Percentiles rank a stretch among this genome's conserved stretches.
phyloP scores from a whole-genome alignment of 306 rosid genomes.

The Biancaea sappan region DNA sequence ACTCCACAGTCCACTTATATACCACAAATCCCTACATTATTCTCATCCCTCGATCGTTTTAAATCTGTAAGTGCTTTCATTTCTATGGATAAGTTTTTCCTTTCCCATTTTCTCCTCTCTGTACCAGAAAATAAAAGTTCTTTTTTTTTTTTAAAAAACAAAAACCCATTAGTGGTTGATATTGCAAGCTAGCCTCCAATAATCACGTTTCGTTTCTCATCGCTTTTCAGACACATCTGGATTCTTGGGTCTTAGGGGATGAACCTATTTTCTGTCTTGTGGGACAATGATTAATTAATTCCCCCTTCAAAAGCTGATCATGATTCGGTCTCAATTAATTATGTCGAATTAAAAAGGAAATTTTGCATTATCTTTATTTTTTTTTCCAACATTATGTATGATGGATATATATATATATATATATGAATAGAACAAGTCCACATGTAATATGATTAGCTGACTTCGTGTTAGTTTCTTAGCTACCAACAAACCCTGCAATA shows the following conservation, averaged over 20 bases:
- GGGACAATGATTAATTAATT: constrained; percentile 2
- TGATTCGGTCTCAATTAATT: background rate
- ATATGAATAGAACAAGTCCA: background rate
- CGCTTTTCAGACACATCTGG: constrained; percentile 12
- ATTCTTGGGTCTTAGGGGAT: constrained; percentile 31
- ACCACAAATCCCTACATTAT: constrained; percentile 35
- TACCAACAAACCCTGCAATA: no score
- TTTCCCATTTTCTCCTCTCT: background rate
- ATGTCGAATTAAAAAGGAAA: background rate
- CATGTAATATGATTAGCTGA: no score
- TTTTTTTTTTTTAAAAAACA: no score
- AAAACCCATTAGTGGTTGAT: constrained; percentile 37
- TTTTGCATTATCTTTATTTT: no score
- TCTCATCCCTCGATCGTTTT: constrained; percentile 23
- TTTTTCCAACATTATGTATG: no score
- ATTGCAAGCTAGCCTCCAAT: constrained; percentile 26
- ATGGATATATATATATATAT: no score
- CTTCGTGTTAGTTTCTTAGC: no score
- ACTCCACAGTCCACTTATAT: no score
- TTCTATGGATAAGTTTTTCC: constrained; percentile 23
- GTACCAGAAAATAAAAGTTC: constrained; percentile 18
- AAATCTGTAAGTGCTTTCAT: constrained; percentile 43
- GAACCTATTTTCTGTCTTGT: constrained; percentile 35
- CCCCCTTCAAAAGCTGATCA: constrained; percentile 13
- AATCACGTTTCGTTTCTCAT: background rate